Evolutionary conservation across 495 filamentous ascomycete species (phyloP).

Genomic region (Extremus antarcticus): DNA sequence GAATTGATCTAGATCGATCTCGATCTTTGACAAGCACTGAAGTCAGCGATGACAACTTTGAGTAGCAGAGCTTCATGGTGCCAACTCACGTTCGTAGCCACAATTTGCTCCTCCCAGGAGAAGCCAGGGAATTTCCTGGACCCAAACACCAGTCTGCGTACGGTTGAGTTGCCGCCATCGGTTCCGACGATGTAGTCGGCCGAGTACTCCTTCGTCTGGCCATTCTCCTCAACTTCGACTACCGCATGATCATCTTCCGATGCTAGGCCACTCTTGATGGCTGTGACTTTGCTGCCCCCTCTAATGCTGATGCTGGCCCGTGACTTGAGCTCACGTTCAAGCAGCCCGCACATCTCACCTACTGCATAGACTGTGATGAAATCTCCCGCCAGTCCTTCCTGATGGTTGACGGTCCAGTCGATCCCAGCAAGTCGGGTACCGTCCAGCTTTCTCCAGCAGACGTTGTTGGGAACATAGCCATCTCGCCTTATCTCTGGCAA

Average conservation of each 20-base stretch:
- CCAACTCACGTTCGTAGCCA: slow-evolving; percentile 1
- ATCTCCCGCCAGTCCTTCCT: slow-evolving; percentile 1
- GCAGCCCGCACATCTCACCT: not conserved
- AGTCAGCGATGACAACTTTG: no score
- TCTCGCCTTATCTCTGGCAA: slow-evolving; percentile 2
- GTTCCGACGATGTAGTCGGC: slow-evolving; percentile 3
- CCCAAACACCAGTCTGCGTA: slow-evolving; percentile 1
- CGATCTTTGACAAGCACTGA: not conserved
- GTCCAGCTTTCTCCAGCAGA: slow-evolving; percentile 5
- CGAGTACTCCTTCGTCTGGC: not conserved
- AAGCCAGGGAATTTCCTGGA: slow-evolving; percentile 2
- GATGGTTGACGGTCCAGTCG: not conserved
- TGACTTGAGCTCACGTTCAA: slow-evolving; percentile 2
- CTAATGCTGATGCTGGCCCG: slow-evolving; percentile 4
- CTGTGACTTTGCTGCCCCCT: not conserved
- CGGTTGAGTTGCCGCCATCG: slow-evolving; percentile 5
- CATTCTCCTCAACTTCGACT: slow-evolving; percentile 1
- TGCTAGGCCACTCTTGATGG: not conserved
- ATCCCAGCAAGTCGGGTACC: not conserved
- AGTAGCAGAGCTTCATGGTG: no score
- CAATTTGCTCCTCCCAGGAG: slow-evolving; percentile 4
- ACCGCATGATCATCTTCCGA: not conserved
- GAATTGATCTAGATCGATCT: slow-evolving; percentile 16
- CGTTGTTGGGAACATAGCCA: not conserved
- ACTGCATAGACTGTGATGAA: not conserved